Conservation (phyloP, 106 monocot species). For the Dactylorhiza incarnata region DNA sequence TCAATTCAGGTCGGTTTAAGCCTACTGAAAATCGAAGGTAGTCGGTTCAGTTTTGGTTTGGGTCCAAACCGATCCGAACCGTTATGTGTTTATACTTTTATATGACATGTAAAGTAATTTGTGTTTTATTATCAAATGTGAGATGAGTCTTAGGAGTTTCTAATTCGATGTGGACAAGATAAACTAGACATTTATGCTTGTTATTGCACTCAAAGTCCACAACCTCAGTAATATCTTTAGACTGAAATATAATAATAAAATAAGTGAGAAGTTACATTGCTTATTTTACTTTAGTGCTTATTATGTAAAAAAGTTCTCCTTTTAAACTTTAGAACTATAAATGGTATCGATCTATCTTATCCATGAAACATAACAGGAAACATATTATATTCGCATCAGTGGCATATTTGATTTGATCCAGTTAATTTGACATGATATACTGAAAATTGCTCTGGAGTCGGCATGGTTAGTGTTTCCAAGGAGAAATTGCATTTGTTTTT, state of each 20-base stretch:
- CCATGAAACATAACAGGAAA: not conserved
- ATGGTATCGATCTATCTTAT: not conserved
- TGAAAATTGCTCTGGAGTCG: not conserved
- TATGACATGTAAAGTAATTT: too few relatives aligned
- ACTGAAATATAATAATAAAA: not conserved
- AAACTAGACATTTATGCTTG: too few relatives aligned
- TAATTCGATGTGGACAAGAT: too few relatives aligned
- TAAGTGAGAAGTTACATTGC: too few relatives aligned
- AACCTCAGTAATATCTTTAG: not conserved
- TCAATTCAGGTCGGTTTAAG: too few relatives aligned
- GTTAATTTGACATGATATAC: not conserved
- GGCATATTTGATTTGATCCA: not conserved
- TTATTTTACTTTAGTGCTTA: not conserved
- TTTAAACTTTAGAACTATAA: not conserved
- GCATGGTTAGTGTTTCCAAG: not conserved
- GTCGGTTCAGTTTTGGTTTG: too few relatives aligned
- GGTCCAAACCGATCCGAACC: too few relatives aligned
- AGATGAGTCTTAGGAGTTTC: too few relatives aligned
- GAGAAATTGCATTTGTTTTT: not conserved
- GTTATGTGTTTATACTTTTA: too few relatives aligned
- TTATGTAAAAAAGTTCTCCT: not conserved
- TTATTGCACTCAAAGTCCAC: not conserved
- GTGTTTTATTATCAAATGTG: too few relatives aligned
- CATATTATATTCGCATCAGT: not conserved
- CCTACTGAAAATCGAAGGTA: too few relatives aligned